Conservation (phyloP, 306 rosid genomes). For the Quercus robur region DNA sequence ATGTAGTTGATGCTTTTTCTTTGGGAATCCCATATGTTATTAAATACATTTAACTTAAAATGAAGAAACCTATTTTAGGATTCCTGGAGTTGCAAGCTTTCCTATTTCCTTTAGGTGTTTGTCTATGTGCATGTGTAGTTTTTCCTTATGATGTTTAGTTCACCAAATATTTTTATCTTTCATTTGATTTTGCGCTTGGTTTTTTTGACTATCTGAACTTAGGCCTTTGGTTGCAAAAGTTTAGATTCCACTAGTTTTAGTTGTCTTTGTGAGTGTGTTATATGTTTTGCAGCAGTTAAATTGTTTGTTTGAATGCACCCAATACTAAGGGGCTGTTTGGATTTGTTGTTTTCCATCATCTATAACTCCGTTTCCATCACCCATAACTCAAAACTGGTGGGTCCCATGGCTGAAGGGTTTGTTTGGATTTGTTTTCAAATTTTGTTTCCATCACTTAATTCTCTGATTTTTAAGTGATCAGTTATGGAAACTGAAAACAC, state of each 20-base stretch:
- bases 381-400: no score
- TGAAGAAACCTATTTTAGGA: not conserved
- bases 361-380: no score
- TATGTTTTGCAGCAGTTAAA: no score
- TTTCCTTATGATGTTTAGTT: not conserved
- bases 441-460: no score
- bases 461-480: no score
- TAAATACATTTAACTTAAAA: not conserved
- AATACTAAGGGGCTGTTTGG: no score
- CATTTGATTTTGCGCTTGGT: not conserved
- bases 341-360: no score
- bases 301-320: not conserved
- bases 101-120: not conserved
- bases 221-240: not conserved
- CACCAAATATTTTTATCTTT: not conserved
- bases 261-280: no score
- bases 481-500: no score
- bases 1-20: not conserved
- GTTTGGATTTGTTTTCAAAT: no score
- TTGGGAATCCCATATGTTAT: not conserved
- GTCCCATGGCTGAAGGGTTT: no score
- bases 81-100: not conserved
- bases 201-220: no score
- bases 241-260: not conserved
- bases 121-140: not conserved